A percentile compares a stretch with the other conserved stretches of the same genome.
These are phyloP conservation scores for Bolboschoenus planiculmis DNA, from an alignment of 176 grass and related monocot genomes.

Conservation along the genomic window DNA sequence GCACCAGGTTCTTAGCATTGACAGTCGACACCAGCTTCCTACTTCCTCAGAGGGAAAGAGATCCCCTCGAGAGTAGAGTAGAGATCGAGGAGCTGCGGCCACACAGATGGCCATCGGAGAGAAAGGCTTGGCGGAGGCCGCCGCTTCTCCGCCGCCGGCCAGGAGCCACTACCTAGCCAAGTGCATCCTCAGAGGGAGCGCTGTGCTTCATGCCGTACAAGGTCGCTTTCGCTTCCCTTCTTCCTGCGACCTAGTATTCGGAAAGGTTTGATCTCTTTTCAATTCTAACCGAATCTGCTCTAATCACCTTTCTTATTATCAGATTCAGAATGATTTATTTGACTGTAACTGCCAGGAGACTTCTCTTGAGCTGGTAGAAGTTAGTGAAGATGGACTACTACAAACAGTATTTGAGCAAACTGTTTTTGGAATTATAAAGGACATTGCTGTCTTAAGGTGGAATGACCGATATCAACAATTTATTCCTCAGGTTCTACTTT, in stretches of 20 bases:
- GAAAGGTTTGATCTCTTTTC: conserved; percentile 44
- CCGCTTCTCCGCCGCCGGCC: conserved; percentile 6
- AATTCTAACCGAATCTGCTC: background rate
- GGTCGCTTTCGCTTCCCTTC: conserved; percentile 63
- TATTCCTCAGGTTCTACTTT: conserved; percentile 45
- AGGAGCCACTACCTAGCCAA: conserved; percentile 72
- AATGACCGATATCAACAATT: conserved; percentile 31
- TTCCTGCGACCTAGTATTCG: conserved; percentile 61
- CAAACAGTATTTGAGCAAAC: conserved; percentile 88
- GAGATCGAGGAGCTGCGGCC: background rate
- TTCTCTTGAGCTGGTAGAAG: conserved; percentile 71
- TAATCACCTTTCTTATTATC: no score
- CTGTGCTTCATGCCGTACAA: conserved; percentile 66
- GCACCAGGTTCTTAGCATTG: background rate
- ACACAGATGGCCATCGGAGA: conserved; percentile 11
- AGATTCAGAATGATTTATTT: background rate
- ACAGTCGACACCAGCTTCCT: background rate
- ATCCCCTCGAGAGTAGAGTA: no score
- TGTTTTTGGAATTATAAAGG: conserved; percentile 87
- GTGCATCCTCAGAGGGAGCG: conserved; percentile 75
- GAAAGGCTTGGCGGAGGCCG: conserved; percentile 25
- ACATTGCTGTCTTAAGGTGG: conserved; percentile 72
- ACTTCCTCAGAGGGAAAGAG: no score
- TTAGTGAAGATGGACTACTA: conserved; percentile 70
- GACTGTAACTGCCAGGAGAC: conserved; percentile 50